Evolutionary conservation across 2,329 filamentous ascomycete species (phyloP), one percentile per base, ranked within the genome.

Genomic region (Ophiostoma sp.): DNA sequence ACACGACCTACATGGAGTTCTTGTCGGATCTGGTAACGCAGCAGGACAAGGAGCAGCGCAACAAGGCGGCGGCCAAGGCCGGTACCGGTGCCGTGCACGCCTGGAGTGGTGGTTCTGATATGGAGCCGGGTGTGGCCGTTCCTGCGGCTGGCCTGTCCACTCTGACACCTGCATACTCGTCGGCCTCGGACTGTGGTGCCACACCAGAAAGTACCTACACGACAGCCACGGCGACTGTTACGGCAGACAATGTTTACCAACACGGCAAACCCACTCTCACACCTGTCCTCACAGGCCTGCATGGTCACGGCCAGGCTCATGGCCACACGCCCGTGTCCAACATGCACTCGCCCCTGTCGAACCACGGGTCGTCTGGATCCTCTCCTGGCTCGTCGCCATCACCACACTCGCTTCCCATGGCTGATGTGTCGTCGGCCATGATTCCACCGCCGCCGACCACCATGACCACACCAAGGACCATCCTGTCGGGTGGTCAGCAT

Each of bases 1-100:
- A 57, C 63, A 59, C 55, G 28, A 52, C 66, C 3, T 75, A 76
- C 59, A 70, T 75, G 17, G 8, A 50, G 7, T 76, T 73, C 50
- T 57, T 75, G 28, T 68, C 72, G 3, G 71, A 71, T 25, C 69
- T 74, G 50, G 68, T 45, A 12, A 64, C 61, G 36, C 33, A 69
- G 36, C 61, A 66, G 22, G n/a, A 42, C 12, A 25, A 28, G n/a
- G 36, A 66, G 33, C 36, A 39, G 42, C 42, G 42, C 42, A 48
- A 48, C 19, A n/a, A 55, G 50, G 22, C 39, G 11, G n/a, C 68
- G n/a, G 33, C 25, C 7, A 45, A 12, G 17, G 55, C 12, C 3
- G 31, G 4, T 5, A 28, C 5, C 1, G 28, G 22, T 2, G 57
- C 15, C 9, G 17, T 11, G 15, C 57, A n/a, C 2, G 15, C 57